Conservation (phyloP, 768 basidiomycete genomes). For the Punctularia strigosozonata region DNA sequence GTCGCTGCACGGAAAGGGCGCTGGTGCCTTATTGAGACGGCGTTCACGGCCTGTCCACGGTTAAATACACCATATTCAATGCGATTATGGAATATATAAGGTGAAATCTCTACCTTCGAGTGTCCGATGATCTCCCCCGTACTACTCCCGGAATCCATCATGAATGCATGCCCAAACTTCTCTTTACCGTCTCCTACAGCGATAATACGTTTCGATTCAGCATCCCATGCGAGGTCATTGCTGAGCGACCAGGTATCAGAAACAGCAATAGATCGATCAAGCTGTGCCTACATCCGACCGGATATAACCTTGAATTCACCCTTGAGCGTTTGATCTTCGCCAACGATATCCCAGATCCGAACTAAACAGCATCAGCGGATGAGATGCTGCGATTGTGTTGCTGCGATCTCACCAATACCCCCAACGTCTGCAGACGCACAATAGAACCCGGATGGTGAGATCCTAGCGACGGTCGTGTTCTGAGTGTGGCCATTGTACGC, state of each 20-base stretch:
- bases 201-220: conserved; percentile 92
- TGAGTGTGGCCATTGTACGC: conserved; percentile 76
- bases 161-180: conserved; percentile 81
- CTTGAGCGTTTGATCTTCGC: conserved; percentile 74
- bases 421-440: conserved; percentile 81
- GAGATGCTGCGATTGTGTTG: background rate
- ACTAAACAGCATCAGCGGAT: conserved; percentile 22
- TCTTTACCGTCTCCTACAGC: conserved; percentile 89
- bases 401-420: conserved; percentile 53
- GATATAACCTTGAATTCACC: conserved; percentile 68
- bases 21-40: conserved; percentile 79
- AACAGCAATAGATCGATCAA: background rate
- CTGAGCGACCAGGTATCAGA: conserved; percentile 22
- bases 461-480: conserved; percentile 77
- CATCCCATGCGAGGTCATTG: conserved; percentile 94
- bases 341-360: conserved; percentile 87
- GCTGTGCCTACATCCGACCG: conserved; percentile 50
- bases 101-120: conserved; percentile 47
- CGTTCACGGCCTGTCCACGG: conserved; percentile 59
- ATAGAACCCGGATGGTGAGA: conserved; percentile 92
- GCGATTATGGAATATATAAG: background rate
- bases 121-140: conserved; percentile 87
- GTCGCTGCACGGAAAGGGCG: conserved; percentile 88
- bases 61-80: background rate
- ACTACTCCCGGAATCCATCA: conserved; percentile 73